Percentiles rank a stretch among this genome's conserved stretches.
Conservation (phyloP, 2,329 filamentous ascomycete species). For the Cryphonectria japonica region DNA sequence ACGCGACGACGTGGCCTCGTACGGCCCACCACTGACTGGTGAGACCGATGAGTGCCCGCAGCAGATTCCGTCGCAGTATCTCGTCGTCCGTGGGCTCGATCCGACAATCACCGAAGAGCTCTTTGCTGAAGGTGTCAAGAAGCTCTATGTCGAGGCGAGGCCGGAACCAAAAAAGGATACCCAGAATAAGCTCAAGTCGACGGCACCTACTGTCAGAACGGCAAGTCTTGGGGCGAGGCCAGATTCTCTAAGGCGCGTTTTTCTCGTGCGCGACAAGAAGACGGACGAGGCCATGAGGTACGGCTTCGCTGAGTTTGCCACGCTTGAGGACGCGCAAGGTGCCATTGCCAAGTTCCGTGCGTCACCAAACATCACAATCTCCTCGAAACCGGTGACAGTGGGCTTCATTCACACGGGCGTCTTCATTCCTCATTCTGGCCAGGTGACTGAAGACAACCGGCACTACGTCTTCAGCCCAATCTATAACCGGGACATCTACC, state of each 20-base stretch:
- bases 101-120: constrained; percentile 72
- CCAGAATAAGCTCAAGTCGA: constrained; percentile 61
- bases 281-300: constrained; percentile 78
- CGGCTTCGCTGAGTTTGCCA: constrained; percentile 83
- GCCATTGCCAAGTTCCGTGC: constrained; percentile 74
- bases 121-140: constrained; percentile 72
- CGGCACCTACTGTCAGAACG: constrained; percentile 57
- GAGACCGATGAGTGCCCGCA: constrained; percentile 49
- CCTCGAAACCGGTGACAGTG: constrained; percentile 70
- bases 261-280: constrained; percentile 74
- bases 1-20: constrained; percentile 31
- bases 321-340: constrained; percentile 73
- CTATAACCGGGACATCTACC: constrained; percentile 67
- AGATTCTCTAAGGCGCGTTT: constrained; percentile 75
- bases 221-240: constrained; percentile 71
- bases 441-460: constrained; percentile 57
- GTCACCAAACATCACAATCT: constrained; percentile 76
- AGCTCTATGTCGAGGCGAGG: constrained; percentile 62
- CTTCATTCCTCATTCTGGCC: constrained; percentile 73
- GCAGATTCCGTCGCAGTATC: constrained; percentile 70
- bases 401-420: constrained; percentile 84
- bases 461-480: constrained; percentile 71
- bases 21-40: constrained; percentile 45
- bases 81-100: constrained; percentile 74
- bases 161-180: constrained; percentile 50